Evolutionary conservation across 2,329 filamentous ascomycete species (phyloP).

Genomic region (Salinomyces thailandicus): DNA sequence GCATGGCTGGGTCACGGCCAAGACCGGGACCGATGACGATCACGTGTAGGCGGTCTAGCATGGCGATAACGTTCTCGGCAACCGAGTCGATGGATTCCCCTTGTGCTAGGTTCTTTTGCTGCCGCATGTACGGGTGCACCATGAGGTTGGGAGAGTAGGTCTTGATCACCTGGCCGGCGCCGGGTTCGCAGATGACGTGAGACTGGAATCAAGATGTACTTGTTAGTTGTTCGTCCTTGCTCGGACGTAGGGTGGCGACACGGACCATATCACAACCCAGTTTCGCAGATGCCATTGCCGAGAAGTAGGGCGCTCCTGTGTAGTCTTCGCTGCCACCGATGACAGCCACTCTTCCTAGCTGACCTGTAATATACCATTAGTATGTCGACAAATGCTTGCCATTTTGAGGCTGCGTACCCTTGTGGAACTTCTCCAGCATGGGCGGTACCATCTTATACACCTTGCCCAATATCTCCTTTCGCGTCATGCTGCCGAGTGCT

Average conservation of each 20-base stretch:
- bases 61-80: constrained; percentile 58
- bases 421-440: constrained; percentile 92
- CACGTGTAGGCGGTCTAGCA: constrained; percentile 81
- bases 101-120: constrained; percentile 49
- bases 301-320: constrained; percentile 95
- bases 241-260: too few species aligned
- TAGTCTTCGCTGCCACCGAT: constrained; percentile 95
- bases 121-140: constrained; percentile 93
- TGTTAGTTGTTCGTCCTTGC: too few species aligned
- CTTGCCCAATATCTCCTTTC: constrained; percentile 65
- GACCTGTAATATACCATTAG: constrained; percentile 46
- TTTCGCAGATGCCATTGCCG: constrained; percentile 87
- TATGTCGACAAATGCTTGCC: constrained; percentile 8
- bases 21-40: constrained; percentile 88
- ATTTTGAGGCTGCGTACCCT: constrained; percentile 48
- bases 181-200: constrained; percentile 91
- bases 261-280: constrained; percentile 88
- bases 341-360: constrained; percentile 82
- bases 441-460: constrained; percentile 87
- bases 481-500: constrained; percentile 45
- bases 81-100: constrained; percentile 52
- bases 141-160: constrained; percentile 96
- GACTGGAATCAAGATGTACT: constrained; percentile 49
- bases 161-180: constrained; percentile 78
- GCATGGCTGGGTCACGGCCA: constrained; percentile 81